Evolutionary conservation across 2,329 filamentous ascomycete species (phyloP), one percentile per base, ranked within the genome.

Genomic region (Aureobasidium namibiae): DNA sequence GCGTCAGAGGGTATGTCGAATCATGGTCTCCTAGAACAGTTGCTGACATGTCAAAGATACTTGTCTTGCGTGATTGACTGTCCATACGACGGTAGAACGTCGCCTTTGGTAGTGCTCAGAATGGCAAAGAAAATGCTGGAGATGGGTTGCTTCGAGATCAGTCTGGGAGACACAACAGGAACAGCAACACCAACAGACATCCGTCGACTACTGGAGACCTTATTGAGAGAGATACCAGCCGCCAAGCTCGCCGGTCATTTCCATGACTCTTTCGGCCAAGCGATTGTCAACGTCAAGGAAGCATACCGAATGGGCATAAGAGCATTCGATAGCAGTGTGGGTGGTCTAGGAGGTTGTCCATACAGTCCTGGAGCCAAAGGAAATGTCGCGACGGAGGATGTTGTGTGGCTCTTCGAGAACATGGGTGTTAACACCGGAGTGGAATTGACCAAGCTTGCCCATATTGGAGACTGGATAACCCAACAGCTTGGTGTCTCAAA

Each of bases 71-170:
- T 90, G 0, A 77, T 95, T 7, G 88, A 88, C 1, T 95, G 90
- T 64, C 90, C 90, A 0, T 94, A 85, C 63, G 84, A 87, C 72
- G 84, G 84, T 0, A 82, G 73, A 80, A 42, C 82, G 82, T 0
- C 75, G 80, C 64, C 62, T 16, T 52, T 54, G 24, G 79, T 78
- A 60, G 84, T 87, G 2, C 82, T 84, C 1, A 79, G 82, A 21
- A 76, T 87, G 31, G 83, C 83, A 78, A 61, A 84, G 78, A 67
- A 75, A 4, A 71, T 96, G 52, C 78, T 96, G 1, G 88, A 92
- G 67, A 88, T 92, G 78, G 92, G 92, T n/a, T 92, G 89, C 23
- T 89, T 95, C 68, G 90, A 96, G 77, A 91, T 96, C 65, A 89
- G 88, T 1, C 82, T 96, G 0, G 91, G 90, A 7, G 92, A 96